phyloP scores from a whole-genome alignment of 129 eudicot genomes.

The Escallonia herrerae region DNA sequence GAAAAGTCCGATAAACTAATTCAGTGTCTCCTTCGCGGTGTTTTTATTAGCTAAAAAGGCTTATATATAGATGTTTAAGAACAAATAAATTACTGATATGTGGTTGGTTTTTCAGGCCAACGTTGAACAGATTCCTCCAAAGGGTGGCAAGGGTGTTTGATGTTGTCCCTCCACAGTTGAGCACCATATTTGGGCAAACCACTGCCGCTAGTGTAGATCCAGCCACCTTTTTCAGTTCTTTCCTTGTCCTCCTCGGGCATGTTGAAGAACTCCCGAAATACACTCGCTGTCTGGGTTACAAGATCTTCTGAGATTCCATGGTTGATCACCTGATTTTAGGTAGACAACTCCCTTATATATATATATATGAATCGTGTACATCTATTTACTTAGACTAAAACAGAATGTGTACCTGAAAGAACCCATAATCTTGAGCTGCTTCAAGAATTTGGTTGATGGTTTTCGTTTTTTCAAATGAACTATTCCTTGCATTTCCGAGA shows the following conservation, averaged over 20 bases:
- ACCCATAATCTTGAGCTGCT: not conserved
- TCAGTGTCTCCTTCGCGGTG: too few relatives aligned
- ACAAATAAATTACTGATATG: slow-evolving; percentile 7
- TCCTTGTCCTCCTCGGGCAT: not conserved
- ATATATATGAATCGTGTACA: not conserved
- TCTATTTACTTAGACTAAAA: not conserved
- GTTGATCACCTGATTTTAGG: not conserved
- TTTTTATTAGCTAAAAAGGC: too few relatives aligned
- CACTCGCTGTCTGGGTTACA: not conserved
- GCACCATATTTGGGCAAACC: slow-evolving; percentile 9
- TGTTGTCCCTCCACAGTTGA: slow-evolving; percentile 23
- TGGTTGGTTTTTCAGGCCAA: slow-evolving; percentile 17
- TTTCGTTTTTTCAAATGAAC: not conserved
- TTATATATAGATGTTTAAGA: not conserved
- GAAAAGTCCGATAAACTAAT: not conserved
- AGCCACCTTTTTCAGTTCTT: not conserved
- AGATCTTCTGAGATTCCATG: not conserved
- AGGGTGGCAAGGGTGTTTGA: slow-evolving; percentile 14
- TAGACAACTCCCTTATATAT: not conserved
- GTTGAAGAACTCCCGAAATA: not conserved
- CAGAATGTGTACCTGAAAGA: not conserved
- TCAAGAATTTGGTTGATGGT: not conserved
- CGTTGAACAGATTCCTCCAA: slow-evolving; percentile 16
- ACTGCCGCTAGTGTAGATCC: slow-evolving; percentile 9
- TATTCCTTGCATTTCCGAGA: too few relatives aligned